phyloP scores from a whole-genome alignment of 2,329 filamentous ascomycete genomes.

The Penicillium vulpinum region DNA sequence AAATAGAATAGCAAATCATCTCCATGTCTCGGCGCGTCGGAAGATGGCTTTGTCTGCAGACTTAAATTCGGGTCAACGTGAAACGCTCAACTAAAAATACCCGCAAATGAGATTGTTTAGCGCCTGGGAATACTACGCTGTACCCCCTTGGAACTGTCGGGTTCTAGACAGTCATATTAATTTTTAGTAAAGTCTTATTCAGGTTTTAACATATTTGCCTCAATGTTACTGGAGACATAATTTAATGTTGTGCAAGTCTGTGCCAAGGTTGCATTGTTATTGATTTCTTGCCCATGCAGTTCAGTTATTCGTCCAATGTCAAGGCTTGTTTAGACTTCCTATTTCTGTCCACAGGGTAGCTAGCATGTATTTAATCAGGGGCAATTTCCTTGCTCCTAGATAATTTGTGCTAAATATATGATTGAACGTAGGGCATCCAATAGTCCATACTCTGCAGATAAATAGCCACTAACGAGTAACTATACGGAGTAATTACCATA shows the following conservation, averaged over 20 bases:
- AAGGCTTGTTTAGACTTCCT: neutral
- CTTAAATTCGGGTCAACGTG: neutral
- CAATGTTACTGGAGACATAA: neutral
- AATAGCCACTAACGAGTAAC: too few species aligned
- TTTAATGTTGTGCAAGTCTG: neutral
- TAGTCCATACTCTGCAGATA: too few species aligned
- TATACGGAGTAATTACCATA: too few species aligned
- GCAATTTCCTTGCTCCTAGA: neutral
- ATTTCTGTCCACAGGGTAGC: neutral
- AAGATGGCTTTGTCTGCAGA: slow-evolving; percentile 1
- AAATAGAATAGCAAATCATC: neutral
- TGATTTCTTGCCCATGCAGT: neutral
- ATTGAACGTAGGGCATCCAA: neutral
- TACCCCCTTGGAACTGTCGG: neutral
- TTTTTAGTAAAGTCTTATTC: neutral
- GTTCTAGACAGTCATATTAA: neutral
- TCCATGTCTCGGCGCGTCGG: neutral
- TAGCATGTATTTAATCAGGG: neutral
- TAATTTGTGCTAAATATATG: neutral
- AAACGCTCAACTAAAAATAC: slow-evolving; percentile 10
- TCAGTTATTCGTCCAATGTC: neutral
- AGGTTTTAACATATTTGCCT: neutral
- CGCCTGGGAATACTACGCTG: neutral
- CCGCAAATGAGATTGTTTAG: neutral
- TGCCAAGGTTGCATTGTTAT: neutral